Conservation (phyloP, 805 yeast genomes). For the Isabelozyma gotoi region DNA sequence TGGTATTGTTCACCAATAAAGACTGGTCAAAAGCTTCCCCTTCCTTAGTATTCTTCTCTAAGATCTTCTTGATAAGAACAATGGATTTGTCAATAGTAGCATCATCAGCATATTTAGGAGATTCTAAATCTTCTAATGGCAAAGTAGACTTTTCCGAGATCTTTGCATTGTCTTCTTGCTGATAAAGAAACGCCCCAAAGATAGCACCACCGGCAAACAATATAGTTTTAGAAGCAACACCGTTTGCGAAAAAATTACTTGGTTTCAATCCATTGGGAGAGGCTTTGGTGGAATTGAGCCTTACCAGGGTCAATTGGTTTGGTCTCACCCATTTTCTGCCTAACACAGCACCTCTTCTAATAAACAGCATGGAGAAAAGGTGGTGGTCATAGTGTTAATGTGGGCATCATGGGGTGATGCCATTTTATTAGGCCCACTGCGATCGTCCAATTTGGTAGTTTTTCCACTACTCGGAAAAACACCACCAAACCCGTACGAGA, state of each 20-base stretch:
- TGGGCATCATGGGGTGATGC: no score
- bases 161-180: background rate
- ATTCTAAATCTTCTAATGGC: constrained; percentile 9
- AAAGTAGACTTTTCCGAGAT: constrained; percentile 12
- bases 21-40: constrained; percentile 14
- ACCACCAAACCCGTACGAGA: no score
- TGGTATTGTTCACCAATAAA: constrained; percentile 17
- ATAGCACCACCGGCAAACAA: background rate
- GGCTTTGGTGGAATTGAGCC: background rate
- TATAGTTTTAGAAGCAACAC: background rate
- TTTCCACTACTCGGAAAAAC: no score
- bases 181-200: background rate
- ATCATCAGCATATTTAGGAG: constrained; percentile 23
- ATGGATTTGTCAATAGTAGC: constrained; percentile 21
- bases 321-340: background rate
- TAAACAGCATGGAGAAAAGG: background rate
- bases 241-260: background rate
- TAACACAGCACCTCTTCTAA: background rate
- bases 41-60: constrained; percentile 8
- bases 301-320: background rate
- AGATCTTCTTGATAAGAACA: constrained; percentile 14
- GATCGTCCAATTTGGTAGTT: no score
- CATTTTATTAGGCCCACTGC: no score
- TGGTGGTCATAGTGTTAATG: no score
- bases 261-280: background rate